A percentile compares a stretch with the other conserved stretches of the same genome.
These are phyloP conservation scores for Penicillium occitanis DNA, from an alignment of 2,329 filamentous ascomycete species.

Conservation along the genomic window DNA sequence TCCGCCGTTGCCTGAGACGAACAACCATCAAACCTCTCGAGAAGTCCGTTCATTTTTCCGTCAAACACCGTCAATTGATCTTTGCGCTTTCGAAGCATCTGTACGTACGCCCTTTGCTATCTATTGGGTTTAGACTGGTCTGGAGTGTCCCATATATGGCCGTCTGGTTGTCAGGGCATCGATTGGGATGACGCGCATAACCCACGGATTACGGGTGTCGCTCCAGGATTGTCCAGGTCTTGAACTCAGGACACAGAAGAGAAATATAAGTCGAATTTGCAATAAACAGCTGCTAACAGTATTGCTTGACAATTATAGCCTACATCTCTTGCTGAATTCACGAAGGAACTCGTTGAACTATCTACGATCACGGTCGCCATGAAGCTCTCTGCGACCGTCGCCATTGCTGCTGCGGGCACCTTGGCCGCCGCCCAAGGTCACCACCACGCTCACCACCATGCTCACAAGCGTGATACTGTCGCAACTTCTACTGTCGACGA, in stretches of 20 bases:
- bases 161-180: background rate
- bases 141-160: background rate
- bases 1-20: background rate
- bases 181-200: background rate
- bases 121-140: background rate
- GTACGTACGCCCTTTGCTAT: background rate
- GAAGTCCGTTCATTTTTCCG: background rate
- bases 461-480: slow-evolving; percentile 45
- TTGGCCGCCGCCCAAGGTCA: slow-evolving; percentile 45
- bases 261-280: background rate
- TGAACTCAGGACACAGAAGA: background rate
- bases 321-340: background rate
- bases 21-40: background rate
- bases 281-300: background rate
- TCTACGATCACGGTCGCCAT: slow-evolving; percentile 29
- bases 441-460: slow-evolving; percentile 46
- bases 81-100: background rate
- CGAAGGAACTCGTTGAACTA: background rate
- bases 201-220: background rate
- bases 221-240: background rate
- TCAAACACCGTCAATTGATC: background rate
- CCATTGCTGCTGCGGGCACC: slow-evolving; percentile 45
- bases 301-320: background rate
- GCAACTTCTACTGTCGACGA: slow-evolving; percentile 58
- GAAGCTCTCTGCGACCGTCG: slow-evolving; percentile 44